phyloP scores from a whole-genome alignment of 1,139 yeast species.

The Magnusiomyces sp. region DNA sequence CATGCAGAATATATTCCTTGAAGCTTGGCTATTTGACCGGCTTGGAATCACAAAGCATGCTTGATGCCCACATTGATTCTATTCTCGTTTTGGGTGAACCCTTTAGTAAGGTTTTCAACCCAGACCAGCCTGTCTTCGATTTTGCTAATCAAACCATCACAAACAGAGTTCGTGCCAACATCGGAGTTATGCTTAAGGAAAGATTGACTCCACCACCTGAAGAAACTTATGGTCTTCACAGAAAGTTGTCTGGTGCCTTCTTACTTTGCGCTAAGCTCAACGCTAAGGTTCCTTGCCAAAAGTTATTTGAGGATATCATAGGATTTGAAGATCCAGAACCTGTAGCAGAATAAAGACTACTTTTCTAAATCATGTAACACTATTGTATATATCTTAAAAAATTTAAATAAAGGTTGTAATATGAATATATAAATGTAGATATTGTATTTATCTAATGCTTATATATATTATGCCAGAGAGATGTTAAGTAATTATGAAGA shows the following conservation, averaged over 20 bases:
- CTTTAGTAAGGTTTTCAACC: slow-evolving; percentile 43
- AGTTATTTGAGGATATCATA: slow-evolving; percentile 65
- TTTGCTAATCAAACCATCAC: slow-evolving; percentile 84
- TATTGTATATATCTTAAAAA: not conserved
- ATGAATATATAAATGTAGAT: too few species aligned
- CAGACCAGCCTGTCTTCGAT: slow-evolving; percentile 46
- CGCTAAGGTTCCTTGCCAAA: slow-evolving; percentile 76
- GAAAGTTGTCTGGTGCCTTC: slow-evolving; percentile 92
- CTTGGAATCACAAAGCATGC: slow-evolving; percentile 77
- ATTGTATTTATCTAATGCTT: too few species aligned
- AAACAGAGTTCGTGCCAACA: slow-evolving; percentile 79
- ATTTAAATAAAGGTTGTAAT: too few species aligned
- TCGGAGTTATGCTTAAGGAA: slow-evolving; percentile 82
- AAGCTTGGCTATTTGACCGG: slow-evolving; percentile 89
- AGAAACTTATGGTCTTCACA: slow-evolving; percentile 89
- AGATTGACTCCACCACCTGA: slow-evolving; percentile 97
- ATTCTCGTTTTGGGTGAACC: slow-evolving; percentile 91
- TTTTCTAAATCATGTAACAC: not conserved
- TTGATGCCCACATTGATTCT: slow-evolving; percentile 86
- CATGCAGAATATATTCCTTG: slow-evolving; percentile 56
- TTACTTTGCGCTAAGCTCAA: slow-evolving; percentile 77
- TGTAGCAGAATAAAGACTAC: not conserved
- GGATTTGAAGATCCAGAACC: slow-evolving; percentile 35
- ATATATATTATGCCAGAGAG: too few species aligned
- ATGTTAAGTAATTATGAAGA: too few species aligned